Evolutionary conservation across 345 rosid species (phyloP).

Genomic region (Brassica cretica): DNA sequence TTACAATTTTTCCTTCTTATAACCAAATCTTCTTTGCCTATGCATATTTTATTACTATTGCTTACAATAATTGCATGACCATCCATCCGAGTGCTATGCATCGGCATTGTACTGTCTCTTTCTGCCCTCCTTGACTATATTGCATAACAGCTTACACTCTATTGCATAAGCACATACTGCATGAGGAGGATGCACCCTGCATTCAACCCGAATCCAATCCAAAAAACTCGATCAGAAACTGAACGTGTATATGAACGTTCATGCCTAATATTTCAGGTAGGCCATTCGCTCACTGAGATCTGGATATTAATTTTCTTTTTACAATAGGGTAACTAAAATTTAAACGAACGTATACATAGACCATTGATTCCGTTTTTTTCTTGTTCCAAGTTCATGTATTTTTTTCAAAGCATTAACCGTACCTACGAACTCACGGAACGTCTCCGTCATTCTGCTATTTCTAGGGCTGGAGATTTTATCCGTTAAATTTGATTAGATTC

Average conservation of each 20-base stretch:
- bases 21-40: constrained; percentile 17
- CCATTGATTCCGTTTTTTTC: background rate
- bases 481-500: too few species aligned
- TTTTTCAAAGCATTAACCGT: background rate
- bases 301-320: background rate
- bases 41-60: constrained; percentile 26
- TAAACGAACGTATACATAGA: background rate
- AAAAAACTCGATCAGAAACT: background rate
- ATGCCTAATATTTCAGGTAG: background rate
- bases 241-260: background rate
- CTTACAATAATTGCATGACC: constrained; percentile 16
- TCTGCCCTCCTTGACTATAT: background rate
- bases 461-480: too few species aligned
- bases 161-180: background rate
- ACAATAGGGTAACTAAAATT: background rate
- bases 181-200: background rate
- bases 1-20: background rate
- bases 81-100: constrained; percentile 18
- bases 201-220: background rate
- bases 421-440: constrained; percentile 27
- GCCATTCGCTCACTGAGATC: background rate
- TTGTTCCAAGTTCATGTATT: background rate
- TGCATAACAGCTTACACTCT: background rate
- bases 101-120: constrained; percentile 26
- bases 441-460: constrained; percentile 17